Percentiles rank a stretch among this genome's conserved stretches.
Evolutionary conservation across 2,329 filamentous ascomycete species (phyloP).

Genomic region (Talaromyces albobiverticillius): DNA sequence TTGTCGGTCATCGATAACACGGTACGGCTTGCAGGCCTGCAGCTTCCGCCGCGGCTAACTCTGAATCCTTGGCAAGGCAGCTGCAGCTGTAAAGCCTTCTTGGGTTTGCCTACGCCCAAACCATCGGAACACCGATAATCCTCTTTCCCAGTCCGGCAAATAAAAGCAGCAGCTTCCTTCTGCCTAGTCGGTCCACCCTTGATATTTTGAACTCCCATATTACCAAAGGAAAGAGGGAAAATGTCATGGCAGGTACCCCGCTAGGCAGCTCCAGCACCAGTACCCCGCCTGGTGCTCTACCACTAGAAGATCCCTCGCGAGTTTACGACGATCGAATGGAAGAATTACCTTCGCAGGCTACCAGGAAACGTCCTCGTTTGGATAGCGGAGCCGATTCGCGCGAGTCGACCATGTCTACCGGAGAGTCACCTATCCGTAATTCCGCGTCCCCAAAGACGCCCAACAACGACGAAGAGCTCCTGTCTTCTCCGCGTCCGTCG

Average conservation of each 20-base stretch:
- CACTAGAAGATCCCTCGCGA: conserved; percentile 28
- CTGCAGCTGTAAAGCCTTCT: conserved; percentile 3
- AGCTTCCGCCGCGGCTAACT: conserved; percentile 16
- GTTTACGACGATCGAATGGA: conserved; percentile 37
- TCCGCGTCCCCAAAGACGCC: conserved; percentile 22
- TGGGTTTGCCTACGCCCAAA: background rate
- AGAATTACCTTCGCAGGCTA: conserved; percentile 36
- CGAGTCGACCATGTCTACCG: conserved; percentile 31
- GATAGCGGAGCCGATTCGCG: conserved; percentile 41
- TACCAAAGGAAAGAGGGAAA: conserved; percentile 20
- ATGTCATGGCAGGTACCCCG: conserved; percentile 47
- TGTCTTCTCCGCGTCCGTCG: conserved; percentile 33
- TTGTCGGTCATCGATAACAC: background rate
- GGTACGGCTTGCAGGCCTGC: conserved; percentile 5
- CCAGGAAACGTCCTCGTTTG: conserved; percentile 48
- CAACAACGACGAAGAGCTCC: conserved; percentile 24
- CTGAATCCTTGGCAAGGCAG: conserved; percentile 16
- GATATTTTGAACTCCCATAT: background rate
- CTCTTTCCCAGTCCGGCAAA: background rate
- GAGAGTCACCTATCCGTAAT: conserved; percentile 24
- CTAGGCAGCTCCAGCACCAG: conserved; percentile 45
- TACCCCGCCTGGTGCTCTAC: conserved; percentile 36
- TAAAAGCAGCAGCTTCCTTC: background rate
- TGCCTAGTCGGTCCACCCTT: background rate
- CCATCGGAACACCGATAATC: conserved; percentile 3